Percentiles rank a stretch among this genome's conserved stretches.
Evolutionary conservation across 148 eudicot species (phyloP).

Genomic region (Camellia sinensis): DNA sequence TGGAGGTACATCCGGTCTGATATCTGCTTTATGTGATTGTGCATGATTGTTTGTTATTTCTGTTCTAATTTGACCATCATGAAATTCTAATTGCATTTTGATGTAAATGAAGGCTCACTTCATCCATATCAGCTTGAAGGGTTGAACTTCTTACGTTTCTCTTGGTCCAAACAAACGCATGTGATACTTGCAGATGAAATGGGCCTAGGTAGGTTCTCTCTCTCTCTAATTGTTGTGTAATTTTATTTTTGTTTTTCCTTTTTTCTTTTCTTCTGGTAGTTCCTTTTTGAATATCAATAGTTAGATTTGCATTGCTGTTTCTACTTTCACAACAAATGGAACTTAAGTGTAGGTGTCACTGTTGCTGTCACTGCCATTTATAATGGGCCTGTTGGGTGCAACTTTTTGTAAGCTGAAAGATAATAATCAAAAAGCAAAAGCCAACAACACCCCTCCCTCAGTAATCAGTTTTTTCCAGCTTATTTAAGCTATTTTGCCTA

Average conservation of each 20-base stretch:
- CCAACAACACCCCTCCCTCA: no score
- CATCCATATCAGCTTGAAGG: slow-evolving; percentile 99
- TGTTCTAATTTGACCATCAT: neutral
- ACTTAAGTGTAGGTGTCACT: neutral
- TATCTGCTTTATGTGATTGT: slow-evolving; percentile 5
- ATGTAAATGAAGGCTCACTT: slow-evolving; percentile 58
- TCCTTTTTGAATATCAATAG: neutral
- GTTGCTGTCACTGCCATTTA: neutral
- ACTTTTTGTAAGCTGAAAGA: no score
- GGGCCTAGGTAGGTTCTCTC: slow-evolving; percentile 76
- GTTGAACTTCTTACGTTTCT: slow-evolving; percentile 88
- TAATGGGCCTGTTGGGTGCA: no score
- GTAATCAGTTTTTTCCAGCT: no score
- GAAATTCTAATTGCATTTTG: slow-evolving; percentile 12
- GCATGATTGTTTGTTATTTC: neutral
- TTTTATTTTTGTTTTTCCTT: neutral
- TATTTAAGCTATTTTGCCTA: no score
- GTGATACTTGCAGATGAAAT: slow-evolving; percentile 99
- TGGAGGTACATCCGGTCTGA: slow-evolving; percentile 47
- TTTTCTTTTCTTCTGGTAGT: neutral
- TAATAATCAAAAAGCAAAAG: no score
- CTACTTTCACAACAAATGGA: neutral
- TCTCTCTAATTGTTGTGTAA: no score
- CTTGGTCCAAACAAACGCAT: slow-evolving; percentile 95
- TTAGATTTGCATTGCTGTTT: neutral